Evolutionary conservation across 129 eudicot genomes (phyloP), one percentile per base, ranked within the genome.

Genomic region (Dittrichia graveolens): DNA sequence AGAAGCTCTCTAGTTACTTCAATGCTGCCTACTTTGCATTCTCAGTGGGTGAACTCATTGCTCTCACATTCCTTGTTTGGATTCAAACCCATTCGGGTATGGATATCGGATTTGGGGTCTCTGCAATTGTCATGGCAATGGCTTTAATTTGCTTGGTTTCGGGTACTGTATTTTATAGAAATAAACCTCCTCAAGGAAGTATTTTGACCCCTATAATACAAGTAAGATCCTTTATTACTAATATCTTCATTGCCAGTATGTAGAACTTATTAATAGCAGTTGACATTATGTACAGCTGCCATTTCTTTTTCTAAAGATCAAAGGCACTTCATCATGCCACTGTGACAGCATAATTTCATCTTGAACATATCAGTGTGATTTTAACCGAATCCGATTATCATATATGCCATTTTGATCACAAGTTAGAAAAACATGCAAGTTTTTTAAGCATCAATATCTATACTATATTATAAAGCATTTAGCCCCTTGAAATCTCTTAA

Each of bases 31-130:
- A 95, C 74, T 91, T 95, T 60, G 96, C 97, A 34, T 95, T 95
- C 79, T 95, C 97, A 2, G n/a, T 86, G 50, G 99, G 99, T 3
- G 95, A 95, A 75, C 96, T 95, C 18, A 31, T 95, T 45, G 99
- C 99, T 65, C 84, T 95, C 18, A 95, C 99, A 0, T 66, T 95
- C 10, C 68, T 95, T 14, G 96, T 95, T 49, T 95, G 92, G 90
- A 88, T 91, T 73, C 99, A 95, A 58, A 91, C 99, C 10, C 97
- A 88, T 60, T 91, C 97, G 0, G 99, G 99, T 0, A 95, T 95
- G 99, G 99, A 95, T 65, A 79, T 95, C 37, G 99, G 99, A 5
- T 95, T 95, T 16, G 99, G 97, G 2, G 92, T 95, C 38, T 95
- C 99, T 4, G 99, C 97, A n/a, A 87, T 87, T 3, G 96, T 77